Evolutionary conservation across 352 stramenopile species (phyloP), one percentile per base, ranked within the genome.

Genomic region (Globisporangium perplexum): DNA sequence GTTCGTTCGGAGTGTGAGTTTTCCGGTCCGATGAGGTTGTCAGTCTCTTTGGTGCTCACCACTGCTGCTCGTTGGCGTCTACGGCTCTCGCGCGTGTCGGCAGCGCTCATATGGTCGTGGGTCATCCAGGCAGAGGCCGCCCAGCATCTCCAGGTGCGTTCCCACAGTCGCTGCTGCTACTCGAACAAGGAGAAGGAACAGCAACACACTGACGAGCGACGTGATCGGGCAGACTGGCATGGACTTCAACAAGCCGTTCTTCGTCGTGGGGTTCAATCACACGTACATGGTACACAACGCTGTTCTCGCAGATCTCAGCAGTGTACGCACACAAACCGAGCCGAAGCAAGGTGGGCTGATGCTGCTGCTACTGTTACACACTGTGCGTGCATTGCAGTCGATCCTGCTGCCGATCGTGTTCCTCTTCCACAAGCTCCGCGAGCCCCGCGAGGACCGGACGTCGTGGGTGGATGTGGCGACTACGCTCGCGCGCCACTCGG

Each of bases 261-360:
- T 83, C 68, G 74, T 83, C 42, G 70, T 83, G 24, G 76, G 72
- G 36, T 83, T 80, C 56, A 76, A 81, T 48, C 73, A 81, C 59
- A 72, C 62, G 1, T 60, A 61, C 24, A 77, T 69, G 26, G 65
- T 65, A 52, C 12, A 57, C 22, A 0, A n/a, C 31, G 4, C 3
- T 12, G 15, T 12, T 48, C 23, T 46, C 41, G 17, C 15, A 12
- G 30, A 12, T 35, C 30, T 35, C 30, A 11, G 7, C 10, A 11
- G 30, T 35, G 30, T 35, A 35, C 30, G 10, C 0, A 12, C 30
- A 35, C 8, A 14, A 35, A n/a, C n/a, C n/a, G n/a, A 10, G 30
- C 8, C 8, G 30, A 10, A 12, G 1, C 30, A 14, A 11, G 30
- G 11, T 35, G 8, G 2, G 30, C 26, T 30, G 26, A 30, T 30